Evolutionary conservation across 805 yeast genomes (phyloP).

Genomic region (Barnettozyma sp.): DNA sequence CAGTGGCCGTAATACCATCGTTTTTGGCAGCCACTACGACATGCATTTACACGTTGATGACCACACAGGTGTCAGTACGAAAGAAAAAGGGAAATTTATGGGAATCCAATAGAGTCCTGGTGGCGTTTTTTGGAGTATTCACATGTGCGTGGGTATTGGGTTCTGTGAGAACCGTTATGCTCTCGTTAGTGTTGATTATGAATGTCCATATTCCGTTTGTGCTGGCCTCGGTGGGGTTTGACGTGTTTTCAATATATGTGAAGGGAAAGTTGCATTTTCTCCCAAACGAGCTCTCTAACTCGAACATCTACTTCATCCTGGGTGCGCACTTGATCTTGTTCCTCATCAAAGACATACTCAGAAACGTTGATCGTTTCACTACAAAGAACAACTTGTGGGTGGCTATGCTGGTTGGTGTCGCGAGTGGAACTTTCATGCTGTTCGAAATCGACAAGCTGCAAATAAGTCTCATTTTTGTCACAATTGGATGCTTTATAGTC

Average conservation of each 20-base stretch:
- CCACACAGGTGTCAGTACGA: conserved; percentile 1
- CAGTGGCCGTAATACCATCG: conserved; percentile 11
- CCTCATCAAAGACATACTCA: conserved; percentile 8
- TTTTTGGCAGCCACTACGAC: conserved; percentile 16
- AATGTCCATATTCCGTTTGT: conserved; percentile 13
- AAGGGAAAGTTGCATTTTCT: conserved; percentile 2
- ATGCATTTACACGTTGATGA: conserved; percentile 7
- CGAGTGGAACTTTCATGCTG: conserved; percentile 4
- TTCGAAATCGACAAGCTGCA: conserved; percentile 9
- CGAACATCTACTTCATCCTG: conserved; percentile 6
- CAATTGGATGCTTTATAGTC: conserved; percentile 22
- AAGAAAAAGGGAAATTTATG: not conserved
- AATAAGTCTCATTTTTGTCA: conserved; percentile 22
- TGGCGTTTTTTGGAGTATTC: conserved; percentile 12
- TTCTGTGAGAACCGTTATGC: conserved; percentile 19
- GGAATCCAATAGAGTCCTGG: conserved; percentile 6
- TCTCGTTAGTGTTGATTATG: conserved; percentile 18
- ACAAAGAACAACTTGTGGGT: not conserved
- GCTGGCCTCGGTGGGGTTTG: conserved; percentile 12
- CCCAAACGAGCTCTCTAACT: conserved; percentile 4
- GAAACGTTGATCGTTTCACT: conserved; percentile 12
- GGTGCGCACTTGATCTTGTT: conserved; percentile 7
- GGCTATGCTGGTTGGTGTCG: not conserved
- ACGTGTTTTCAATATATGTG: conserved; percentile 6
- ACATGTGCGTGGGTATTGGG: conserved; percentile 15